Evolutionary conservation across 345 rosid genomes (phyloP), one percentile per base, ranked within the genome.

Genomic region (Aethionema arabicum): DNA sequence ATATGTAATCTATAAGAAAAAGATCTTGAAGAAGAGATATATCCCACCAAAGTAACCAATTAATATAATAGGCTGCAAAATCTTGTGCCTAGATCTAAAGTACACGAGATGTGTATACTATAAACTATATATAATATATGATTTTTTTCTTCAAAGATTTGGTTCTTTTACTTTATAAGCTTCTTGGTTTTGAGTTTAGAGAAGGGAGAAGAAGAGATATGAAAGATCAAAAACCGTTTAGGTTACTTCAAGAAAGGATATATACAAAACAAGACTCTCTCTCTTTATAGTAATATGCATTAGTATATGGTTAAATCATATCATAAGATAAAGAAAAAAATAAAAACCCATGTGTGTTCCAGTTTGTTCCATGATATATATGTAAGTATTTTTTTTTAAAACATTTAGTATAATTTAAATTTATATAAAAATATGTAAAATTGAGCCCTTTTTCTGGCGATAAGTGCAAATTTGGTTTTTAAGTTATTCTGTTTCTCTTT

Each of bases 401-500:
- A n/a, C n/a, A n/a, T n/a, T 45, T 7, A 40, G 27, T n/a, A 5
- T 49, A 32, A 3, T 55, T n/a, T 4, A 11, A 3, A 13, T 29
- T 30, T 8, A 32, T 7, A 3, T 21, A 3, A 11, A 36, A 50
- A 57, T 42, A 64, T 56, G 47, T 30, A 48, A 52, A 56, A 71
- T 13, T 38, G 51, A 42, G 40, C 52, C 36, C 15, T 74, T 66
- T 40, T 78, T 67, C 33, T 35, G 71, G 35, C 56, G 69, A 80
- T 74, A 68, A 66, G 73, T 78, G 72, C 74, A 77, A 82, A 68
- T 11, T 35, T 38, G 56, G 72, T 56, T 35, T 51, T 48, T 49
- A 42, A 53, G 35, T 55, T 41, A 54, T 72, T 59, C 21, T 55
- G 44, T 39, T 67, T 76, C 75, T 59, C 73, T 72, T 85, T 61